Evolutionary conservation across 805 yeast species (phyloP).

Genomic region (Saccharomycopsis synnaedendra): DNA sequence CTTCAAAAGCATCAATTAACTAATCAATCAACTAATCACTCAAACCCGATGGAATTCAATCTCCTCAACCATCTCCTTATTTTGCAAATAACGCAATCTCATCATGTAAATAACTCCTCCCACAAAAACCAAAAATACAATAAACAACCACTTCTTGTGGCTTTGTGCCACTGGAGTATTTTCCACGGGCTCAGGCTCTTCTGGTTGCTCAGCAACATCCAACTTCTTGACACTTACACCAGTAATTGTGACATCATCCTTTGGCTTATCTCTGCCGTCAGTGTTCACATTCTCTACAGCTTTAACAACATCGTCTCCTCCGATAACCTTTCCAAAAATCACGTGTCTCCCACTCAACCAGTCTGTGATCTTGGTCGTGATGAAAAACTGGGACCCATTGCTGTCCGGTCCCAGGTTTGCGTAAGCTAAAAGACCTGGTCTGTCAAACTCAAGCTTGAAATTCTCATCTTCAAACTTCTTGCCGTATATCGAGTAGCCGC

Average conservation of each 20-base stretch:
- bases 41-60: slow-evolving; percentile 14
- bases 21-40: neutral
- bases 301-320: slow-evolving; percentile 54
- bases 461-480: slow-evolving; percentile 67
- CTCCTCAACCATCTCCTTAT: slow-evolving; percentile 12
- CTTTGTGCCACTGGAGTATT: neutral
- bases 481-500: slow-evolving; percentile 77
- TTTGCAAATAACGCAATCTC: slow-evolving; percentile 11
- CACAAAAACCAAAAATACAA: slow-evolving; percentile 10
- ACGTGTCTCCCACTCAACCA: slow-evolving; percentile 57
- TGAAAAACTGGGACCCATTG: slow-evolving; percentile 62
- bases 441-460: slow-evolving; percentile 53
- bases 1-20: neutral
- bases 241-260: slow-evolving; percentile 29
- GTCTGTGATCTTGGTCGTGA: slow-evolving; percentile 41
- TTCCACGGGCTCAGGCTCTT: neutral
- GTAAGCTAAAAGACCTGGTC: slow-evolving; percentile 60
- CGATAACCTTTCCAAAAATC: slow-evolving; percentile 67
- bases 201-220: slow-evolving; percentile 3
- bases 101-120: slow-evolving; percentile 10
- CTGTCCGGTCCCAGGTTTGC: slow-evolving; percentile 61
- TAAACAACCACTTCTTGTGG: slow-evolving; percentile 11
- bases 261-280: slow-evolving; percentile 29
- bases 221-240: slow-evolving; percentile 13
- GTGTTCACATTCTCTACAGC: slow-evolving; percentile 48